Percentiles rank a stretch among this genome's conserved stretches.
Evolutionary conservation across 1,139 yeast genomes (phyloP).

Genomic region (Candida freyschussii): DNA sequence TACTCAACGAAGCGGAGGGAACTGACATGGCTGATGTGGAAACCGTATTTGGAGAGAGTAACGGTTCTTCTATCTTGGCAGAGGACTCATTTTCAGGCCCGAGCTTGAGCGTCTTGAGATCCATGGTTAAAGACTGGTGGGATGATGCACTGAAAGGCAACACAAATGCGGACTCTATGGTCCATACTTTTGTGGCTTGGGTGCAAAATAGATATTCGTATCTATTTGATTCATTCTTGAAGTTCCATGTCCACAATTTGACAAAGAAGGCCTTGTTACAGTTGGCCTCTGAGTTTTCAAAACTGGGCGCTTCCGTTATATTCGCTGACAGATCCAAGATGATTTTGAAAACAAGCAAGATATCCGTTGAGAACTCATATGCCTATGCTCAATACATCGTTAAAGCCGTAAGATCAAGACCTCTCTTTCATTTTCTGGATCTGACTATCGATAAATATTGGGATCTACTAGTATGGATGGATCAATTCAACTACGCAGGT

Average conservation of each 20-base stretch:
- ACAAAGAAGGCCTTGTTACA: constrained; percentile 82
- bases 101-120: constrained; percentile 65
- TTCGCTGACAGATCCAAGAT: constrained; percentile 79
- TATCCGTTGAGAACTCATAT: constrained; percentile 80
- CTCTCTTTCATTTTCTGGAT: constrained; percentile 79
- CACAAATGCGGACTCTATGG: constrained; percentile 76
- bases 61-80: constrained; percentile 54
- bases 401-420: constrained; percentile 74
- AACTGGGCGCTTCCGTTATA: constrained; percentile 72
- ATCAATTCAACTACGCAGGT: constrained; percentile 84
- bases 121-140: constrained; percentile 90
- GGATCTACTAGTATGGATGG: constrained; percentile 95
- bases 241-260: constrained; percentile 83
- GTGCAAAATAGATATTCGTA: constrained; percentile 69
- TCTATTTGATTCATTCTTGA: constrained; percentile 73
- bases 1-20: constrained; percentile 89
- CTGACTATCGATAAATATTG: constrained; percentile 72
- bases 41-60: constrained; percentile 34
- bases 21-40: constrained; percentile 63
- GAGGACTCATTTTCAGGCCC: constrained; percentile 78
- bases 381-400: constrained; percentile 89
- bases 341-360: constrained; percentile 68
- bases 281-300: constrained; percentile 71
- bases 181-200: constrained; percentile 84
- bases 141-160: constrained; percentile 74